Evolutionary conservation across 192 early-diverging fungal genomes (phyloP).

Genomic region (Coemansia sp.): DNA sequence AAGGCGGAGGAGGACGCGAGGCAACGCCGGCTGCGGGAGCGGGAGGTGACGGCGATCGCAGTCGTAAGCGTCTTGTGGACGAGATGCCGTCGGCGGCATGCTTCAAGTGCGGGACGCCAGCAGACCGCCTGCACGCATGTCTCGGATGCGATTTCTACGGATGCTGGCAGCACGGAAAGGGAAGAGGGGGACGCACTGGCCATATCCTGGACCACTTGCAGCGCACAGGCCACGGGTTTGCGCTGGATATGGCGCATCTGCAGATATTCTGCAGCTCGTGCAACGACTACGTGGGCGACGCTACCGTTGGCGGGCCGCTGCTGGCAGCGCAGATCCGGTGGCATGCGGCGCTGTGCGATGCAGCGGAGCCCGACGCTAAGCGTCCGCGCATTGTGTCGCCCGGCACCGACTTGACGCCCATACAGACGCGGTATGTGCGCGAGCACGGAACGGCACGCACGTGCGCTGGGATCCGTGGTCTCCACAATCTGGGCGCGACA

Average conservation of each 20-base stretch:
- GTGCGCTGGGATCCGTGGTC: slow-evolving; percentile 75
- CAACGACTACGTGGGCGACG: slow-evolving; percentile 84
- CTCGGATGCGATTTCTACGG: slow-evolving; percentile 75
- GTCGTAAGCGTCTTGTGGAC: slow-evolving; percentile 54
- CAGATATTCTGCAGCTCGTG: slow-evolving; percentile 74
- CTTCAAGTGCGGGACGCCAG: slow-evolving; percentile 56
- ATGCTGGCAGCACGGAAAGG: slow-evolving; percentile 66
- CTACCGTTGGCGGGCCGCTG: slow-evolving; percentile 61
- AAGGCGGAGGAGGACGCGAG: slow-evolving; percentile 23
- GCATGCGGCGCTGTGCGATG: slow-evolving; percentile 45
- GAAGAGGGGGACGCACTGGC: background rate
- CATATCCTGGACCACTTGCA: slow-evolving; percentile 31
- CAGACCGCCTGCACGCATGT: slow-evolving; percentile 76
- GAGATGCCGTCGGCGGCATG: slow-evolving; percentile 64
- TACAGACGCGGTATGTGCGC: slow-evolving; percentile 39
- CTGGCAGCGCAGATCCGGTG: slow-evolving; percentile 47
- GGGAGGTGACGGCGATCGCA: slow-evolving; percentile 51
- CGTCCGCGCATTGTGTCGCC: slow-evolving; percentile 37
- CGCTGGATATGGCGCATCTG: slow-evolving; percentile 72
- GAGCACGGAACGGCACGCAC: slow-evolving; percentile 34
- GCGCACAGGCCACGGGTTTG: slow-evolving; percentile 43
- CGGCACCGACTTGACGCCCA: slow-evolving; percentile 26
- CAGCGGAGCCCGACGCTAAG: slow-evolving; percentile 36
- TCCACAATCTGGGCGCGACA: slow-evolving; percentile 90
- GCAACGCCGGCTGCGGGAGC: slow-evolving; percentile 25